A percentile compares a stretch with the other conserved stretches of the same genome.
These are phyloP conservation scores for Ophiostoma ips DNA, from an alignment of 2,329 filamentous ascomycete genomes.

Conservation along the genomic window DNA sequence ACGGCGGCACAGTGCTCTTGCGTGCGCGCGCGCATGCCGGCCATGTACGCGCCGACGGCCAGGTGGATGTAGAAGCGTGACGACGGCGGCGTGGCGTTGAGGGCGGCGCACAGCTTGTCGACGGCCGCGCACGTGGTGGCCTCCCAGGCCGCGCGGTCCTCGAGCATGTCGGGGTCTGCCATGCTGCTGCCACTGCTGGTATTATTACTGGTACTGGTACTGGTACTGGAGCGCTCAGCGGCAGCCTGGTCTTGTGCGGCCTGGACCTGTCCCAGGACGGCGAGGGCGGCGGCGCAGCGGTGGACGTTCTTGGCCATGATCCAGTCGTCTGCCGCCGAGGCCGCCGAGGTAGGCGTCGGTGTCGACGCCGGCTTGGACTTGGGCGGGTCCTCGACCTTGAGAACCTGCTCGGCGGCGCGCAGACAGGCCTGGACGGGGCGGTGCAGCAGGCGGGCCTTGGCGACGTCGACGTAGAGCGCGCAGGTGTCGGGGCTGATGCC, in stretches of 20 bases:
- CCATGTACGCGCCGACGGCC: slow-evolving; percentile 24
- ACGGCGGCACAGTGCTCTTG: slow-evolving; percentile 22
- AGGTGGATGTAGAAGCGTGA: slow-evolving; percentile 27
- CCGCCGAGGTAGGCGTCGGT: no score
- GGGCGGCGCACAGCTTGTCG: slow-evolving; percentile 22
- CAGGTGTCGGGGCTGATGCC: slow-evolving; percentile 26
- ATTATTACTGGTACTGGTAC: no score
- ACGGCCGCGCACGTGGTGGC: slow-evolving; percentile 19
- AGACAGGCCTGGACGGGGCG: slow-evolving; percentile 14
- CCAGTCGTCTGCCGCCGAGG: slow-evolving; percentile 8
- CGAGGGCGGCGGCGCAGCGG: slow-evolving; percentile 24
- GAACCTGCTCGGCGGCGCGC: slow-evolving; percentile 18
- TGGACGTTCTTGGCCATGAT: slow-evolving; percentile 19
- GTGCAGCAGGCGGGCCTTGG: slow-evolving; percentile 13
- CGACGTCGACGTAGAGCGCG: slow-evolving; percentile 22
- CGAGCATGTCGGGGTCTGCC: neutral
- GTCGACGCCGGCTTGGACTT: neutral
- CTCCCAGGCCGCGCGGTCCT: slow-evolving; percentile 1
- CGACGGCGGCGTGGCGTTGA: slow-evolving; percentile 19
- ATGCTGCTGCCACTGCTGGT: neutral
- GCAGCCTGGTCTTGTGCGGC: neutral
- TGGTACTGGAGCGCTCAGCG: no score
- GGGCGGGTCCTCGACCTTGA: slow-evolving; percentile 8
- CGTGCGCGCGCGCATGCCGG: slow-evolving; percentile 23
- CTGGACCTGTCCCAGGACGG: slow-evolving; percentile 13